Conservation (phyloP, 345 rosid species). For the Nasturtium officinale region DNA sequence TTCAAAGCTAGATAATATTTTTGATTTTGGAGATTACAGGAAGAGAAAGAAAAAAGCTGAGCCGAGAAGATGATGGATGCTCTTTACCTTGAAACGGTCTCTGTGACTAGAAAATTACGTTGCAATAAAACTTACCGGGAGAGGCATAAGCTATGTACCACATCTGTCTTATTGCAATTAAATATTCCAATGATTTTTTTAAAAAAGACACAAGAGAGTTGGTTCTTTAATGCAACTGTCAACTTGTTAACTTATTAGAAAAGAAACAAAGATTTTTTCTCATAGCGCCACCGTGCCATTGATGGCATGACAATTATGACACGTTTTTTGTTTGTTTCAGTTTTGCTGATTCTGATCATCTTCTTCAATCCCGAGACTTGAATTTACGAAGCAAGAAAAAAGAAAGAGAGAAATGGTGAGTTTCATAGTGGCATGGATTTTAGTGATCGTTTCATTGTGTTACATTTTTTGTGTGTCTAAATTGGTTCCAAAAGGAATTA, state of each 20-base stretch:
- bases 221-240: slow-evolving; percentile 38
- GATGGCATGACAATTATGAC: background rate
- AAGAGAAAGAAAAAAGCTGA: background rate
- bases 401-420: slow-evolving; percentile 7
- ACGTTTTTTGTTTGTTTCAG: slow-evolving; percentile 4
- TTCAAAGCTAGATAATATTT: background rate
- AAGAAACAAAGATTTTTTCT: slow-evolving; percentile 14
- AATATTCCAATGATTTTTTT: slow-evolving; percentile 25
- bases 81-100: slow-evolving; percentile 38
- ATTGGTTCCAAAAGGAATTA: slow-evolving; percentile 44
- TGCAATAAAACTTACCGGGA: slow-evolving; percentile 21
- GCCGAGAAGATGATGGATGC: slow-evolving; percentile 31
- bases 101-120: slow-evolving; percentile 7
- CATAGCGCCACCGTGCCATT: background rate
- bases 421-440: slow-evolving; percentile 48
- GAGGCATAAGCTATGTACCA: slow-evolving; percentile 30
- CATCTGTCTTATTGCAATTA: slow-evolving; percentile 13
- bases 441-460: slow-evolving; percentile 38
- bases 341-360: background rate
- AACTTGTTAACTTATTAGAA: slow-evolving; percentile 16
- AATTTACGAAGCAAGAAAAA: background rate
- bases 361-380: slow-evolving; percentile 3
- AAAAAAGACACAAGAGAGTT: background rate
- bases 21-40: background rate
- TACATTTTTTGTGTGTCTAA: slow-evolving; percentile 42